A percentile compares a stretch with the other conserved stretches of the same genome.
Evolutionary conservation across 192 early-diverging fungal species (phyloP).

Genomic region (Coemansia sp.): DNA sequence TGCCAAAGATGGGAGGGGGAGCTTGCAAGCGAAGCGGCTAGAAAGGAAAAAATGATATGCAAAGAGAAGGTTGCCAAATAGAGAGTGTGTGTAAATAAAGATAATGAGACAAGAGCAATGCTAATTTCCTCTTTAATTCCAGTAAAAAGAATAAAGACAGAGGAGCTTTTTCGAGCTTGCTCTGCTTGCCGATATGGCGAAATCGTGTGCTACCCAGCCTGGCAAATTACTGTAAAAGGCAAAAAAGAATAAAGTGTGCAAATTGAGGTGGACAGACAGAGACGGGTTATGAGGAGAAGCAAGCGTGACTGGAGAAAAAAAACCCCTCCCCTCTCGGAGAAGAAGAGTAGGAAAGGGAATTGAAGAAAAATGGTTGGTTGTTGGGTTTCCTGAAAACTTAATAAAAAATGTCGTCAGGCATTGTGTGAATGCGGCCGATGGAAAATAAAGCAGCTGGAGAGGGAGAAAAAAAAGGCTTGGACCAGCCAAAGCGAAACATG

Average conservation of each 20-base stretch:
- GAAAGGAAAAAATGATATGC: not conserved
- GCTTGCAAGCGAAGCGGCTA: not conserved
- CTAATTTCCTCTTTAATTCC: no score
- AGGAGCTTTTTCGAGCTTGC: not conserved
- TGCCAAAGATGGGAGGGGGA: not conserved
- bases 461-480: not conserved
- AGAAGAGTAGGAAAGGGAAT: no score
- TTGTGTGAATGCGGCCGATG: no score
- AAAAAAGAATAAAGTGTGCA: not conserved
- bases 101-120: not conserved
- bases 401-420: no score
- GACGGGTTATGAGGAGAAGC: not conserved
- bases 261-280: conserved; percentile 5
- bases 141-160: not conserved
- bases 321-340: no score
- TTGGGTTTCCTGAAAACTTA: no score
- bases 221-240: not conserved
- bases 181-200: not conserved
- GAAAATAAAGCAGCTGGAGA: no score
- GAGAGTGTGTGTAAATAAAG: not conserved
- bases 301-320: no score
- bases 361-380: no score
- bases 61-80: not conserved
- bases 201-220: not conserved
- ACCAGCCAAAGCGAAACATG: not conserved